Base-by-base conservation (phyloP, 73 alveolate species). In the Paramecium bursaria region DNA sequence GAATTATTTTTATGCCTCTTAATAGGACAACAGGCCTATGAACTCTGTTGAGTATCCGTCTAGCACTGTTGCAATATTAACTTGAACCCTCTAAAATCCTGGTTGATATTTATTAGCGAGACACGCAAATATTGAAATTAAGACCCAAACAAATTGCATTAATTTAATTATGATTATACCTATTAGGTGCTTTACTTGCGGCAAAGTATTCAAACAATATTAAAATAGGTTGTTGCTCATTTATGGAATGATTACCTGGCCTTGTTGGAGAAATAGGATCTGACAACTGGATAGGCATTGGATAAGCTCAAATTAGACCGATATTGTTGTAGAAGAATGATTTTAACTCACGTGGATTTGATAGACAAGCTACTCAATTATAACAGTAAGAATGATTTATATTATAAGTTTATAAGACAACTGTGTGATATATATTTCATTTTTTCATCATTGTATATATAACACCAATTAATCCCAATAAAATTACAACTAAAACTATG, bases 251-350 rank as follows among this genome's bases (percentile, higher is more conserved):
- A 94, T 76, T 97, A 92, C 82, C 87, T 96, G 25, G 89, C 87
- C 47, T 57, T 92, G 61, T 87, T 94, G 50, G 92, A 86, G 57
- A 46, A 85, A 47, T 90, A 91, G 75, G 93, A 86, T 13, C 46
- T 30, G 60, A 29, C 76, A 50, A 90, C 85, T 57, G 82, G 97
- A 47, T 94, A 91, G 67, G 98, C 98, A 9, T 87, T 96, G 31
- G 97, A 95, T 80, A 88, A 74, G 48, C 89, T 96, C n/a, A 94
- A 94, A 30, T 86, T 96, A 61, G 92, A 95, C 86, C 90, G 99
- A 79, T 96, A 91, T 86, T 96, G 99, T 93, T 96, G 99, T 92
- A 87, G 99, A 76, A 94, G 99, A 86, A 96, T 96, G 99, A 85
- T 96, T 46, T 94, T 96, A 21, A 94, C 99, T 48, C 99, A 96